Evolutionary conservation across 1,284 basidiomycete genomes (phyloP).

Genomic region (Tilletia setariae): DNA sequence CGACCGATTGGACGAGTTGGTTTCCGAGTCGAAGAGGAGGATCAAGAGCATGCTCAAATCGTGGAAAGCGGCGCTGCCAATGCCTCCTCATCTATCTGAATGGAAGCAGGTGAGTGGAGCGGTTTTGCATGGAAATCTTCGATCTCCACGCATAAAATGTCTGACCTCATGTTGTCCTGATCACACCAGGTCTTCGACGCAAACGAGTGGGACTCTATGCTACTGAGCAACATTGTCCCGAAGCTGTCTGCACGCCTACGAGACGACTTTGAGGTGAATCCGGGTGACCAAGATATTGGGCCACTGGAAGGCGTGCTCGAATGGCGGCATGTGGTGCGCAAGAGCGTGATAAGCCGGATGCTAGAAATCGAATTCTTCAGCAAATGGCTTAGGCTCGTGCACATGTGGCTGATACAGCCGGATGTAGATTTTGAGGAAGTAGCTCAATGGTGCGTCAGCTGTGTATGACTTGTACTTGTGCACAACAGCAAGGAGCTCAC

Average conservation of each 20-base stretch:
- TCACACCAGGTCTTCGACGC: conserved; percentile 65
- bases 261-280: conserved; percentile 80
- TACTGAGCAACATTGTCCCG: conserved; percentile 85
- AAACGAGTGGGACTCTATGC: conserved; percentile 82
- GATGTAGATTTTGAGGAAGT: conserved; percentile 82
- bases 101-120: conserved; percentile 29
- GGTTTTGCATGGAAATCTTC: background rate
- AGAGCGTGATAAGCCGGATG: conserved; percentile 29
- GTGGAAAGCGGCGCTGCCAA: conserved; percentile 60
- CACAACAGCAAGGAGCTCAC: background rate
- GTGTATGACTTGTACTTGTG: too few relatives aligned
- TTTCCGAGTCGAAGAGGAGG: conserved; percentile 80
- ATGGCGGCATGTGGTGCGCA: conserved; percentile 73
- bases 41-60: conserved; percentile 72
- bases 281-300: conserved; percentile 70
- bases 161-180: too few relatives aligned
- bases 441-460: conserved; percentile 66
- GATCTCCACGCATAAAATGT: too few relatives aligned
- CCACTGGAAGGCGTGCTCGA: conserved; percentile 72
- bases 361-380: conserved; percentile 84
- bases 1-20: conserved; percentile 68
- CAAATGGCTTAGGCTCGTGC: conserved; percentile 88
- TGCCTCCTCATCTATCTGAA: conserved; percentile 24
- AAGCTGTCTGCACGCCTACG: conserved; percentile 77
- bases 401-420: conserved; percentile 83